Evolutionary conservation across 495 filamentous ascomycete species (phyloP).

Genomic region (Penicillium manginii): DNA sequence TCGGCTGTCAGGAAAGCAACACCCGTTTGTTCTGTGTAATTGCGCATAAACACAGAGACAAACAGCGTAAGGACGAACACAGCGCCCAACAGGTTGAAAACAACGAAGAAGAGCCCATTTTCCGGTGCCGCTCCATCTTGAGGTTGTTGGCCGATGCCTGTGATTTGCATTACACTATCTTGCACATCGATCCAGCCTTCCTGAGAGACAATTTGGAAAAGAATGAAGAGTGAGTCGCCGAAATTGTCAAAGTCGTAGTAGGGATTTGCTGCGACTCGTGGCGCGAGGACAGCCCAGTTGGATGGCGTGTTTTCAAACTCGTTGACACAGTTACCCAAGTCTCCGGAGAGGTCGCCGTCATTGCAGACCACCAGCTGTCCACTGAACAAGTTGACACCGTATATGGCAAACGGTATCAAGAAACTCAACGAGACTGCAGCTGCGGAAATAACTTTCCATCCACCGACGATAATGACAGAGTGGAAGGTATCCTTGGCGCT

Average conservation of each 20-base stretch:
- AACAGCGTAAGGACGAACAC: slow-evolving; percentile 98
- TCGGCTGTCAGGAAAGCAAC: slow-evolving; percentile 96
- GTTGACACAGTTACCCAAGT: slow-evolving; percentile 70
- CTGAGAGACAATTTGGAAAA: slow-evolving; percentile 98
- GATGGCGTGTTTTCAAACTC: slow-evolving; percentile 80
- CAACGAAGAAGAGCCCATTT: slow-evolving; percentile 91
- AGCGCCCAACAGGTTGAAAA: slow-evolving; percentile 94
- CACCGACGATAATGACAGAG: slow-evolving; percentile 89
- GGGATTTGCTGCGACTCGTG: slow-evolving; percentile 76
- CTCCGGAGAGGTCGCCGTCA: slow-evolving; percentile 60
- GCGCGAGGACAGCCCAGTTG: slow-evolving; percentile 81
- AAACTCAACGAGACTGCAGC: slow-evolving; percentile 93
- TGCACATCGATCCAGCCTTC: slow-evolving; percentile 97
- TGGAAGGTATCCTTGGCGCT: slow-evolving; percentile 96
- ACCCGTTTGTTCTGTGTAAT: slow-evolving; percentile 98
- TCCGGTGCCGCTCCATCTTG: slow-evolving; percentile 68
- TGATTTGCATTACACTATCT: slow-evolving; percentile 79
- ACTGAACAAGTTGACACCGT: slow-evolving; percentile 89
- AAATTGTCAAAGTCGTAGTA: slow-evolving; percentile 96
- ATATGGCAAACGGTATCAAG: slow-evolving; percentile 94
- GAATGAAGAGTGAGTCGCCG: slow-evolving; percentile 85
- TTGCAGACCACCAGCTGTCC: slow-evolving; percentile 83
- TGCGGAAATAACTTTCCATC: slow-evolving; percentile 84
- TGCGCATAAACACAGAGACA: slow-evolving; percentile 99
- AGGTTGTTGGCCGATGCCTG: slow-evolving; percentile 74